These are phyloP conservation scores for Pseudovirgaria hyperparasitica DNA, from an alignment of 2,329 filamentous ascomycete species.

Conservation along the genomic window DNA sequence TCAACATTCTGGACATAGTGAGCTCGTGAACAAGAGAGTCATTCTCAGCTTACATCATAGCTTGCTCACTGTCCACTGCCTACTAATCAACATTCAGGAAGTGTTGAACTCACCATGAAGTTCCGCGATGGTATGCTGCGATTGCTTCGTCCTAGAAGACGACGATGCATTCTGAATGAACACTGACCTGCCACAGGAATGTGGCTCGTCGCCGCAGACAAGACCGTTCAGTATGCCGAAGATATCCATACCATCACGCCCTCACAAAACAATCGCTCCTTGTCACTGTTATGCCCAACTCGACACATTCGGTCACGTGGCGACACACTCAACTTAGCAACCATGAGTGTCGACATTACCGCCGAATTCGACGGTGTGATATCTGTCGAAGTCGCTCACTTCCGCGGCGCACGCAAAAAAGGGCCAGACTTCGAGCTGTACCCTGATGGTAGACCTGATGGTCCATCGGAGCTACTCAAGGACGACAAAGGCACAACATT, in stretches of 20 bases:
- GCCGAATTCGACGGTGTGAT: conserved; percentile 47
- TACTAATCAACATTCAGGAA: too few species aligned
- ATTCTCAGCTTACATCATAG: too few species aligned
- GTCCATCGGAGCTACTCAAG: conserved; percentile 26
- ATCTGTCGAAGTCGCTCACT: conserved; percentile 46
- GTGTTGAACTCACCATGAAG: too few species aligned
- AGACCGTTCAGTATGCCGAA: conserved; percentile 52
- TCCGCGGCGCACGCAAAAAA: conserved; percentile 38
- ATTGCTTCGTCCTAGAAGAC: neutral
- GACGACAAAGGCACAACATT: conserved; percentile 35
- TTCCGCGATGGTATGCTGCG: conserved; percentile 41
- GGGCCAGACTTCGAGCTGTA: conserved; percentile 48
- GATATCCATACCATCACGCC: conserved; percentile 44
- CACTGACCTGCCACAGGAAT: conserved; percentile 30
- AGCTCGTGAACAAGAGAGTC: too few species aligned
- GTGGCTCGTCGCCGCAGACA: conserved; percentile 52
- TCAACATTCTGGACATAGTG: too few species aligned
- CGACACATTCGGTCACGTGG: conserved; percentile 40
- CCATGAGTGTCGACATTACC: conserved; percentile 44
- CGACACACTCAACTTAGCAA: conserved; percentile 44
- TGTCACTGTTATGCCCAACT: conserved; percentile 46
- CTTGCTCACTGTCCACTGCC: too few species aligned
- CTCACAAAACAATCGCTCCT: conserved; percentile 31
- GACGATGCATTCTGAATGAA: neutral
- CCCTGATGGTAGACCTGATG: conserved; percentile 35